phyloP scores from a whole-genome alignment of 169 alveolate species.

The Cryptosporidium ryanae region DNA sequence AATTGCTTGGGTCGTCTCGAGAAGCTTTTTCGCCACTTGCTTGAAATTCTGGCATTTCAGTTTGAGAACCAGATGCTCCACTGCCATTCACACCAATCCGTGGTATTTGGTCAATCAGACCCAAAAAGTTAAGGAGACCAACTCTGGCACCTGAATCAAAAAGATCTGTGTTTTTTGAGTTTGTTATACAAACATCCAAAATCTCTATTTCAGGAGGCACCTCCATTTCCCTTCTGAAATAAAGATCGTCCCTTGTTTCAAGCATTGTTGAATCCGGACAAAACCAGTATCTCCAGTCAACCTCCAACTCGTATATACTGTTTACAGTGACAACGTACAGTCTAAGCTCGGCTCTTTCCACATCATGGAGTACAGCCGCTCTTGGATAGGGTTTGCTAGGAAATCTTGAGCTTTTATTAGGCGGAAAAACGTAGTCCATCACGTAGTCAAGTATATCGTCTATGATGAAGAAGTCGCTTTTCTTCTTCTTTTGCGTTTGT shows the following conservation, averaged over 20 bases:
- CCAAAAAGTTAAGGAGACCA: slow-evolving; percentile 58
- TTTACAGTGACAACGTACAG: slow-evolving; percentile 47
- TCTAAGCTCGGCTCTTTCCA: slow-evolving; percentile 26
- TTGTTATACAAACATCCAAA: not conserved
- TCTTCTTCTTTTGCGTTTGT: slow-evolving; percentile 14
- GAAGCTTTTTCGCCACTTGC: not conserved
- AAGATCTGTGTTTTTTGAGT: not conserved
- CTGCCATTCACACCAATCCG: not conserved
- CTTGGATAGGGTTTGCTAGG: slow-evolving; percentile 52
- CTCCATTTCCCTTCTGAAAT: slow-evolving; percentile 58
- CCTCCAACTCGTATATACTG: slow-evolving; percentile 39
- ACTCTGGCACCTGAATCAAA: not conserved
- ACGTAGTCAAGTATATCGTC: slow-evolving; percentile 51
- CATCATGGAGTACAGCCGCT: slow-evolving; percentile 67
- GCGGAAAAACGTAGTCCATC: slow-evolving; percentile 44
- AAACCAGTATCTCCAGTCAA: slow-evolving; percentile 70
- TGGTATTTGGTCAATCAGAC: slow-evolving; percentile 61
- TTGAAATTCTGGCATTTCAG: not conserved
- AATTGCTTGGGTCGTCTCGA: not conserved
- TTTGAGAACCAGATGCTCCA: not conserved
- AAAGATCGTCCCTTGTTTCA: slow-evolving; percentile 59
- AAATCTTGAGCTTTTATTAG: slow-evolving; percentile 39
- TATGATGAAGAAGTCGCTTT: not conserved
- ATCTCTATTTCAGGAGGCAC: slow-evolving; percentile 49
- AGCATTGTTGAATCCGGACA: slow-evolving; percentile 72